Conservation (phyloP, 208 protist species). For the Histomonas meleagridis region DNA sequence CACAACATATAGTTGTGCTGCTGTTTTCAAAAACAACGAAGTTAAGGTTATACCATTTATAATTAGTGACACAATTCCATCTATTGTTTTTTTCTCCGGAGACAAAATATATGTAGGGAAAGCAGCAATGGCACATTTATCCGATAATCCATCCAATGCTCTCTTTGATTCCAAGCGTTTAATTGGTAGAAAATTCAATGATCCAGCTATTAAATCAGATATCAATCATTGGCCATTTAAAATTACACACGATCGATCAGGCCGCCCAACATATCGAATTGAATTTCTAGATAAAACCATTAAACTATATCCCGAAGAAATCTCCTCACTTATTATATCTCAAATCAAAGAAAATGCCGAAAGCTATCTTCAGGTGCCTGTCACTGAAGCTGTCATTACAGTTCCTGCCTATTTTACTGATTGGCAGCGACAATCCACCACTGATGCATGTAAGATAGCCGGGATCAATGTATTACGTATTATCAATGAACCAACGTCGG, state of each 20-base stretch:
- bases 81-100: constrained; percentile 74
- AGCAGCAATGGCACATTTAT: constrained; percentile 71
- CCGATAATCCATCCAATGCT: constrained; percentile 71
- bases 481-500: constrained; percentile 91
- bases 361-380: constrained; percentile 67
- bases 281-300: not conserved
- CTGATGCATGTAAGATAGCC: constrained; percentile 84
- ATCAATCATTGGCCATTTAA: constrained; percentile 88
- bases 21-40: constrained; percentile 59
- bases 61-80: constrained; percentile 65
- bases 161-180: constrained; percentile 77
- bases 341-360: constrained; percentile 87
- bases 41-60: constrained; percentile 68
- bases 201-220: constrained; percentile 72
- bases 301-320: constrained; percentile 77
- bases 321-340: constrained; percentile 81
- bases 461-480: constrained; percentile 90
- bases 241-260: too few species aligned
- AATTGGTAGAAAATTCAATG: constrained; percentile 72
- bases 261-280: too few species aligned
- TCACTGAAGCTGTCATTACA: constrained; percentile 81
- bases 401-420: constrained; percentile 99
- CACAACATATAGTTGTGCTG: constrained; percentile 67
- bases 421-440: constrained; percentile 82
- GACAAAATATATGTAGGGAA: constrained; percentile 68